Conservation (phyloP, 345 rosid species). For the Erucastrum elatum region DNA sequence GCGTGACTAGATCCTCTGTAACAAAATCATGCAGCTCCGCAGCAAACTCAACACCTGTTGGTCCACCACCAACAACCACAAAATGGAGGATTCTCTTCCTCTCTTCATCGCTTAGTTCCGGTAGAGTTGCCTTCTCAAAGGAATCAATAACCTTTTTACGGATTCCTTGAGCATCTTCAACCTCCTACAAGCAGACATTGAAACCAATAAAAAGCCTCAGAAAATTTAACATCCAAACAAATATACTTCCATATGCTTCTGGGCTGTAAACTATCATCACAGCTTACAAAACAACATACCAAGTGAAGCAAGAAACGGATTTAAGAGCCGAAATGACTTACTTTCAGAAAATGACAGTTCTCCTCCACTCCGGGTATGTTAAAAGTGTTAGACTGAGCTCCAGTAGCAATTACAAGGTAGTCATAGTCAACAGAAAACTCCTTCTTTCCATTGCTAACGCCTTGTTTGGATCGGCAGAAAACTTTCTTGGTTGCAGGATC, state of each 20-base stretch:
- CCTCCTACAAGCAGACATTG: constrained; percentile 58
- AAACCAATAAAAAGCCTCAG: constrained; percentile 3
- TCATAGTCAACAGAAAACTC: constrained; percentile 85
- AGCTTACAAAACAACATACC: not conserved
- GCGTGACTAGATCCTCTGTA: constrained; percentile 73
- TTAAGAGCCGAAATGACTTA: constrained; percentile 31
- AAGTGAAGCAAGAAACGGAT: not conserved
- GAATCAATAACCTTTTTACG: constrained; percentile 78
- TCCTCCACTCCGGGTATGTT: constrained; percentile 94
- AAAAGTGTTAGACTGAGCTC: constrained; percentile 92
- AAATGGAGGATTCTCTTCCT: constrained; percentile 88
- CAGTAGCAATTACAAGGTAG: constrained; percentile 92
- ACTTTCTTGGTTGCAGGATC: constrained; percentile 79
- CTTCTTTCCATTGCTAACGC: constrained; percentile 51
- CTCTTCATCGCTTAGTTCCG: constrained; percentile 83
- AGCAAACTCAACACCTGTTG: constrained; percentile 98
- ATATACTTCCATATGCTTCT: not conserved
- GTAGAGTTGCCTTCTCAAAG: constrained; percentile 93
- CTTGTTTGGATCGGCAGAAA: constrained; percentile 61
- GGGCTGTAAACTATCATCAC: constrained; percentile 4
- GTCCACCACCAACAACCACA: constrained; percentile 98
- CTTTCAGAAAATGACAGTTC: constrained; percentile 93
- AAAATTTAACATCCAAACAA: not conserved
- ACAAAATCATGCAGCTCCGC: constrained; percentile 96
- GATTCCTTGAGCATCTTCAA: constrained; percentile 94